phyloP scores from a whole-genome alignment of 176 grass and related monocot genomes.

The Phoenix dactylifera region DNA sequence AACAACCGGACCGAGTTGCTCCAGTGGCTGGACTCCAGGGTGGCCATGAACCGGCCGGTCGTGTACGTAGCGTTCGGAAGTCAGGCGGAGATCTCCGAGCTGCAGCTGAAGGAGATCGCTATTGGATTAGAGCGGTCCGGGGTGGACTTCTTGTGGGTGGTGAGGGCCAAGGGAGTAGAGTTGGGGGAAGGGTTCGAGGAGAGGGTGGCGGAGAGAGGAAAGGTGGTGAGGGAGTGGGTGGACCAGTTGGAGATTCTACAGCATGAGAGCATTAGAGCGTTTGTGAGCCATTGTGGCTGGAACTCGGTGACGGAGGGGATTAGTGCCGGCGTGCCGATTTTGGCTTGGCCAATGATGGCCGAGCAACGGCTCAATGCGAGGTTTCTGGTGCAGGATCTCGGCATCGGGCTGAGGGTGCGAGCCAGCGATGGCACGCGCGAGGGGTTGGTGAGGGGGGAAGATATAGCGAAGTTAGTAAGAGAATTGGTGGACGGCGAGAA shows the following conservation, averaged over 20 bases:
- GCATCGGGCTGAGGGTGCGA: slow-evolving; percentile 28
- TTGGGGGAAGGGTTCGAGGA: slow-evolving; percentile 19
- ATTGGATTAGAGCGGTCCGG: slow-evolving; percentile 27
- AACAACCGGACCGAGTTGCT: background rate
- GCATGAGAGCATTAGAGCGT: slow-evolving; percentile 17
- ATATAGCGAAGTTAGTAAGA: slow-evolving; percentile 12
- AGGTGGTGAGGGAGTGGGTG: slow-evolving; percentile 21
- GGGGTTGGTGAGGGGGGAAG: slow-evolving; percentile 7
- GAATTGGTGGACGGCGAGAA: slow-evolving; percentile 26
- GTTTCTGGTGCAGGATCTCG: slow-evolving; percentile 25
- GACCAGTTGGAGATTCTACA: slow-evolving; percentile 21
- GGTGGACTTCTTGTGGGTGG: slow-evolving; percentile 43
- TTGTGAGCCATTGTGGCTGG: slow-evolving; percentile 51
- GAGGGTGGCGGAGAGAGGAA: slow-evolving; percentile 19
- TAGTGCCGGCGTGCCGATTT: slow-evolving; percentile 21
- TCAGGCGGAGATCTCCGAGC: slow-evolving; percentile 26
- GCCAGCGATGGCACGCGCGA: slow-evolving; percentile 21
- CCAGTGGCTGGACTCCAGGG: slow-evolving; percentile 33
- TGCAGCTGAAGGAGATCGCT: slow-evolving; percentile 29
- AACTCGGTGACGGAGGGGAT: slow-evolving; percentile 48
- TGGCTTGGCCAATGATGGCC: slow-evolving; percentile 49
- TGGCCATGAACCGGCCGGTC: slow-evolving; percentile 28
- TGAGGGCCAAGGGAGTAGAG: slow-evolving; percentile 17
- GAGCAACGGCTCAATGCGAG: slow-evolving; percentile 50
- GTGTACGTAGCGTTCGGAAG: slow-evolving; percentile 53